Base-by-base conservation (phyloP, 306 rosid species). In the Inga leiocalycina region DNA sequence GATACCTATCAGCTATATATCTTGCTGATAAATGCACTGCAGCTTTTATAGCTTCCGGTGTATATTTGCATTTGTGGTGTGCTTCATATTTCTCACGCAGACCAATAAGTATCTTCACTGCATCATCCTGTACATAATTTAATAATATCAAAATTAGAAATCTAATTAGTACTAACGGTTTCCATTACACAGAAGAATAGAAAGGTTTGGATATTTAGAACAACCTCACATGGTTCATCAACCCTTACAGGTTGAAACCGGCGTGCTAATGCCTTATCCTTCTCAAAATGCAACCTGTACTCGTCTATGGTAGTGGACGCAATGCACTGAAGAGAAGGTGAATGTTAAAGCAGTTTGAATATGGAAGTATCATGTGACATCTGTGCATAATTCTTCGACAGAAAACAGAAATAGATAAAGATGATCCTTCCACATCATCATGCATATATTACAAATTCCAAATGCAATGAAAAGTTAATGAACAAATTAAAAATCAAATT, bases 161-260 rank as follows among this genome's bases (percentile, higher is more conserved):
- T 71, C 46, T 54, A 76, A 79, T 45, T 79, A 52, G 34, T 69
- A 74, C 56, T 39, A 69, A 24, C 30, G 61, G 69, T 52, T 82
- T 8, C 64, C 49, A 32, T 27, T 6, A 62, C 62, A 39, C n/a
- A 48, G 72, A 22, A 48, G 77, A 80, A 52, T 52, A 52, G 73
- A 74, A 51, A 72, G 82, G 79, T 48, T 71, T 77, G 57, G 68
- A 73, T 67, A 81, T 76, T 76, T 79, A 72, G 73, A 84, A 44
- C 81, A 59, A 95, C 98, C 98, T 95, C 91, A 79, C 89, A 92
- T 45, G 98, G 98, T 81, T 95, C 98, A 67, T 89, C 85, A 84
- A 95, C 81, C 92, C 91, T 86, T 80, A 96, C 92, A 19, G 98
- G 98, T 85, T 96, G 99, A 87, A 96, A 96, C 61, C 99, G 86